Conservation (phyloP, 1,284 basidiomycete species). For the Boletus semigastroideus region DNA sequence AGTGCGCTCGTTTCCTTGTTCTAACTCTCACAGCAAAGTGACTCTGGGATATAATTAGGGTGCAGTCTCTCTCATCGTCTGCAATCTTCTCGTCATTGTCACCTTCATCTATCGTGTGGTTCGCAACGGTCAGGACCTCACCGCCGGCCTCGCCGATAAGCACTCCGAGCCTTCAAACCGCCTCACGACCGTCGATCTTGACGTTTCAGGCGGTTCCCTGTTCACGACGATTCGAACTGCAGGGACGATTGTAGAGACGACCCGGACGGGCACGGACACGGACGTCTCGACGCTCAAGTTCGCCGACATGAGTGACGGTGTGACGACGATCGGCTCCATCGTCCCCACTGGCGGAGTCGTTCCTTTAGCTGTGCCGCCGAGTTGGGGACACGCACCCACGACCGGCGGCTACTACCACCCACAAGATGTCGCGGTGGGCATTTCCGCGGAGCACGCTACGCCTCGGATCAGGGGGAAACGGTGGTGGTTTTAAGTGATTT, state of each 20-base stretch:
- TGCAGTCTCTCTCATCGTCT: constrained; percentile 31
- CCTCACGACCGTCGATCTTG: constrained; percentile 30
- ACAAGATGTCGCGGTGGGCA: not conserved
- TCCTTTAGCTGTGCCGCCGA: not conserved
- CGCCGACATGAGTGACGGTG: not conserved
- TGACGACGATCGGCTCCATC: constrained; percentile 6
- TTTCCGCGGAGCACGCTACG: not conserved
- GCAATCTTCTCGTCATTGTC: constrained; percentile 33
- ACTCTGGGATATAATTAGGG: constrained; percentile 10
- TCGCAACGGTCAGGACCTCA: constrained; percentile 9
- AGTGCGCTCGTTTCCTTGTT: constrained; percentile 16
- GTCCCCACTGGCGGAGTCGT: not conserved
- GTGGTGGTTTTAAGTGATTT: not conserved
- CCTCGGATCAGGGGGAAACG: not conserved
- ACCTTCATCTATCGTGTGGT: constrained; percentile 25
- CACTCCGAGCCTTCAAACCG: not conserved
- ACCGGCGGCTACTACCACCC: not conserved
- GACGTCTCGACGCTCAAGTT: constrained; percentile 14
- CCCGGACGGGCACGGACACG: constrained; percentile 6
- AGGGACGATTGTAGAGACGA: not conserved
- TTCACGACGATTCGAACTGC: not conserved
- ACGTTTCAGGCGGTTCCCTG: constrained; percentile 8
- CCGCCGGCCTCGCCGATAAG: constrained; percentile 1
- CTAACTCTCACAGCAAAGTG: not conserved
- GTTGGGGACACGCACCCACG: not conserved